Evolutionary conservation across 805 yeast species (phyloP).

Genomic region (Yamadazyma phyllophila): DNA sequence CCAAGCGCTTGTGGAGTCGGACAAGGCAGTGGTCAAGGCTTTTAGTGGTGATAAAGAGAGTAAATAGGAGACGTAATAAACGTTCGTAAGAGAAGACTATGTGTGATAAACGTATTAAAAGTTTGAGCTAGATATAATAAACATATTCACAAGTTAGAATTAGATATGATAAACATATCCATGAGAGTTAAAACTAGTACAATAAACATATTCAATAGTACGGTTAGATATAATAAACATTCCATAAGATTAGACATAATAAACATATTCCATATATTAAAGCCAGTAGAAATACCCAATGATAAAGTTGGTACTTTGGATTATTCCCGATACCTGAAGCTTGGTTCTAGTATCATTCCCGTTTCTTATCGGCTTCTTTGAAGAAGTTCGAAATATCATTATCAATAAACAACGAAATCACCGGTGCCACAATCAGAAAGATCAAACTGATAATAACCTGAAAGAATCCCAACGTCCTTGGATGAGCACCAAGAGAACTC

Average conservation of each 20-base stretch:
- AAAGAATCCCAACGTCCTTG: slow-evolving; percentile 56
- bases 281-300: no score
- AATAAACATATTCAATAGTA: no score
- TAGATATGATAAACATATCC: not conserved
- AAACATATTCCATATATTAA: no score
- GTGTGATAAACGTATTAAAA: no score
- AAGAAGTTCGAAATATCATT: slow-evolving; percentile 53
- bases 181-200: no score
- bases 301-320: no score
- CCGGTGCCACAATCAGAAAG: slow-evolving; percentile 47
- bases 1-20: slow-evolving; percentile 7
- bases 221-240: not conserved
- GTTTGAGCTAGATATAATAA: no score
- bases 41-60: not conserved
- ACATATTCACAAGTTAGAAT: no score
- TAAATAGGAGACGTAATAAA: not conserved
- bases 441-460: slow-evolving; percentile 37
- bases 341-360: no score
- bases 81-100: no score
- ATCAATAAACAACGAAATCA: slow-evolving; percentile 51
- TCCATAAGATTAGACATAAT: no score
- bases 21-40: not conserved
- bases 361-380: slow-evolving; percentile 23
- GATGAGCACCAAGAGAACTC: slow-evolving; percentile 65
- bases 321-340: no score